Evolutionary conservation across 1,284 basidiomycete genomes (phyloP), one percentile per base, ranked within the genome.

Genomic region (Leccinum pachyderme): DNA sequence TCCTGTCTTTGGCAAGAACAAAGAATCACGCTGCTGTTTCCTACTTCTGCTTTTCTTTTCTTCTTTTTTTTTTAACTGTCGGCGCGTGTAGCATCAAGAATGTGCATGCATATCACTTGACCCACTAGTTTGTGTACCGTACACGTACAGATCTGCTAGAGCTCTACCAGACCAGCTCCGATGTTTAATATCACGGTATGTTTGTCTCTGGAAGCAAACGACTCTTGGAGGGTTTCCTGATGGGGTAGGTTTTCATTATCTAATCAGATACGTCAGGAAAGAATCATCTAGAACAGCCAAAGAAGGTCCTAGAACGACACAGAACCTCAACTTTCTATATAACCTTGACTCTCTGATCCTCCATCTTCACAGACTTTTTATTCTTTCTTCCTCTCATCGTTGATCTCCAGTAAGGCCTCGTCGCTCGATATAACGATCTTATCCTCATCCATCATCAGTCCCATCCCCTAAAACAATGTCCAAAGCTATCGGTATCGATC

Each of bases 401-500:
- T 59, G 53, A 51, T 56, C 48, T 48, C 13, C 5, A 18, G 67
- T 66, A 46, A 60, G 65, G 57, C 24, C 32, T 29, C 54, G 43
- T 57, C 61, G 31, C 41, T n/a, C 48, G 27, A 31, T 28, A 2
- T 39, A 12, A 22, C 41, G 29, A 41, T 11, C 43, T 58, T 41
- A 61, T 25, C 39, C 22, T 29, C 18, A 24, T 31, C 31, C 18
- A 24, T 31, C 31, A 1, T 29, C 49, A 56, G 52, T 32, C 49
- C 31, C 49, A 54, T 51, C 44, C 45, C 49, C 35, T 31, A 45
- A 58, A 53, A 49, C n/a, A 45, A 61, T 84, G 80, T 74, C 83
- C 72, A 95, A 95, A 86, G 93, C 93, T 64, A 85, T 95, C 74
- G 94, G 93, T 78, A 95, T 96, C 73, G 90, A 93, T 81, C 81